phyloP scores from a whole-genome alignment of 2,329 filamentous ascomycete species.

The Blumeriella jaapii region DNA sequence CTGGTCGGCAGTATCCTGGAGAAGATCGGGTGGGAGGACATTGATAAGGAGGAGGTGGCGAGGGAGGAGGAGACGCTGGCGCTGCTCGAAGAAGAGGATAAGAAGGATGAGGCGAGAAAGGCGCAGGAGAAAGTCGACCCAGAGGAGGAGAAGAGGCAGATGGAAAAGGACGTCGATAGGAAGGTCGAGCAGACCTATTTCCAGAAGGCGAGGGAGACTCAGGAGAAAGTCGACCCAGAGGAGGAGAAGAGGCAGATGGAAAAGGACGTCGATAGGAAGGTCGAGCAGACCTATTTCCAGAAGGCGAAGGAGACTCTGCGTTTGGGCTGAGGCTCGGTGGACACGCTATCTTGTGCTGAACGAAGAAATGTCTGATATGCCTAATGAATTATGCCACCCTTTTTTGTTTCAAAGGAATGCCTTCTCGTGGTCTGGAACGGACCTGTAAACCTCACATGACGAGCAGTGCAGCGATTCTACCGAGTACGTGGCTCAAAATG shows the following conservation, averaged over 20 bases:
- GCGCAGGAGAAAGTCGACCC: constrained; percentile 19
- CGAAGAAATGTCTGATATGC: no score
- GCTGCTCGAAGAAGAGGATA: constrained; percentile 32
- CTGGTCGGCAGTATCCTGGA: constrained; percentile 55
- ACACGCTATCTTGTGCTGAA: no score
- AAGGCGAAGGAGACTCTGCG: constrained; percentile 17
- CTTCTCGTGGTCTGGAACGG: no score
- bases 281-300: constrained; percentile 19
- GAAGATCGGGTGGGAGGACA: constrained; percentile 52
- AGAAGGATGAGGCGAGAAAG: constrained; percentile 27
- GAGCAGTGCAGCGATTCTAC: no score
- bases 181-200: constrained; percentile 20
- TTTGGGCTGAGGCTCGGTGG: constrained; percentile 7
- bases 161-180: constrained; percentile 20
- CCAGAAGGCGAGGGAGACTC: constrained; percentile 21
- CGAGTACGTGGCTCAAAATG: no score
- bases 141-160: constrained; percentile 27
- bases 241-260: constrained; percentile 27
- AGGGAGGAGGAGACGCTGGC: constrained; percentile 34
- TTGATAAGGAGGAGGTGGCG: constrained; percentile 33
- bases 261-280: constrained; percentile 21
- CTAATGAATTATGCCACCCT: neutral
- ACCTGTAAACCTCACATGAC: no score
- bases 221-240: constrained; percentile 21
- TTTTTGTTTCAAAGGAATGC: no score